Evolutionary conservation across 2,329 filamentous ascomycete genomes (phyloP), one percentile per base, ranked within the genome.

Genomic region (Incumbomyces delicatus): DNA sequence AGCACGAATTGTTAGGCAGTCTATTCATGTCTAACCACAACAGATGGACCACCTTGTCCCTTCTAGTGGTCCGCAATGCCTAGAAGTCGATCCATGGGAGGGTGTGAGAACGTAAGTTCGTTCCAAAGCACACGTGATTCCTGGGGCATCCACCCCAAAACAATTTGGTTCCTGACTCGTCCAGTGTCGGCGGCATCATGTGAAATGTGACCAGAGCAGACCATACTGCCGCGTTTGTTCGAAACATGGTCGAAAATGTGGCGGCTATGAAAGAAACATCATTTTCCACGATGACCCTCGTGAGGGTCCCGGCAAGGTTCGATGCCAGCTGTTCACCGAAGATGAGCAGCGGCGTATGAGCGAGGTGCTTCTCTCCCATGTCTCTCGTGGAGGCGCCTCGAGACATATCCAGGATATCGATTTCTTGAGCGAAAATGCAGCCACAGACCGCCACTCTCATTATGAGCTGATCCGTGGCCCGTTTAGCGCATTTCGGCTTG

Each of bases 161-260:
- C 29, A n/a, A 13, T 6, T 12, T 18, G 6, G 10, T 10, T 29
- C n/a, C 27, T 41, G 17, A 29, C 14, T 13, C 4, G 20, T 6
- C 30, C 43, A 66, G 58, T 67, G 65, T 56, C 62, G 65, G 40
- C 58, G 44, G 44, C 64, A 69, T 14, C 69, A 71, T 53, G 57
- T 65, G 31, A 72, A 71, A 56, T 72, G 68, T 50, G 69, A 72
- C 44, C 66, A 71, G 49, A 57, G 59, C 4, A 63, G 60, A 7
- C 69, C 69, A 2, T 55, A 55, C 22, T 72, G 69, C 51, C 54
- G 55, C 1, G 62, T 61, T 34, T 72, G 69, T 47, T 49, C 50
- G 18, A 57, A 61, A 13, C 54, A 63, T 13, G 62, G 62, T 1
- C 46, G 70, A 1, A 20, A 41, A 0, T 72, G 68, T 44, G 63